These are phyloP conservation scores for Coriolopsis trogii DNA, from an alignment of 1,284 basidiomycete genomes.

Conservation along the genomic window DNA sequence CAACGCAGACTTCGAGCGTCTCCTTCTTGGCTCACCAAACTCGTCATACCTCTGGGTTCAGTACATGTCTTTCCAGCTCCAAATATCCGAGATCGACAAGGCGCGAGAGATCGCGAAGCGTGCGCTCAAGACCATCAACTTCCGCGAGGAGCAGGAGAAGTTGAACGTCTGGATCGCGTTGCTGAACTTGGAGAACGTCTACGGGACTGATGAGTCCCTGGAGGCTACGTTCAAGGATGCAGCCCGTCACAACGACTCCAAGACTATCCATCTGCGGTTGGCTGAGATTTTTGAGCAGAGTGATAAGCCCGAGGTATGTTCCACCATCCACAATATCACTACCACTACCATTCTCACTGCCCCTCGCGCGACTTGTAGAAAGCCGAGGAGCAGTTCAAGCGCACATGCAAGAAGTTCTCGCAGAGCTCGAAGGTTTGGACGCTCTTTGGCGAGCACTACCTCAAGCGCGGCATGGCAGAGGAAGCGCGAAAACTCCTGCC, in stretches of 20 bases:
- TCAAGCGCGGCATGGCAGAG: conserved; percentile 75
- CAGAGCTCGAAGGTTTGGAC: conserved; percentile 93
- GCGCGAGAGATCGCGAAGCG: conserved; percentile 87
- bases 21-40: conserved; percentile 94
- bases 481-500: conserved; percentile 88
- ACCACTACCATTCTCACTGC: background rate
- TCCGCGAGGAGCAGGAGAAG: conserved; percentile 96
- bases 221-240: conserved; percentile 91
- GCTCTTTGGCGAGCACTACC: conserved; percentile 79
- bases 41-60: conserved; percentile 99
- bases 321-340: background rate
- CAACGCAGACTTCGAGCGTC: conserved; percentile 91
- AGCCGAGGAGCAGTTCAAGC: conserved; percentile 85
- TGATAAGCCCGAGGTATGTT: conserved; percentile 76
- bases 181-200: conserved; percentile 94
- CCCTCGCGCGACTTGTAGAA: conserved; percentile 51
- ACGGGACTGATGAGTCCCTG: conserved; percentile 83
- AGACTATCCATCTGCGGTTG: conserved; percentile 85
- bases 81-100: conserved; percentile 94
- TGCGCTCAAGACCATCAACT: conserved; percentile 88
- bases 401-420: conserved; percentile 91
- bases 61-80: conserved; percentile 98
- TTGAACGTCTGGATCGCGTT: conserved; percentile 98
- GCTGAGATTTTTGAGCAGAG: conserved; percentile 86
- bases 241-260: conserved; percentile 87